Evolutionary conservation across 2,329 filamentous ascomycete species (phyloP).

Genomic region (Pseudocercospora musae): DNA sequence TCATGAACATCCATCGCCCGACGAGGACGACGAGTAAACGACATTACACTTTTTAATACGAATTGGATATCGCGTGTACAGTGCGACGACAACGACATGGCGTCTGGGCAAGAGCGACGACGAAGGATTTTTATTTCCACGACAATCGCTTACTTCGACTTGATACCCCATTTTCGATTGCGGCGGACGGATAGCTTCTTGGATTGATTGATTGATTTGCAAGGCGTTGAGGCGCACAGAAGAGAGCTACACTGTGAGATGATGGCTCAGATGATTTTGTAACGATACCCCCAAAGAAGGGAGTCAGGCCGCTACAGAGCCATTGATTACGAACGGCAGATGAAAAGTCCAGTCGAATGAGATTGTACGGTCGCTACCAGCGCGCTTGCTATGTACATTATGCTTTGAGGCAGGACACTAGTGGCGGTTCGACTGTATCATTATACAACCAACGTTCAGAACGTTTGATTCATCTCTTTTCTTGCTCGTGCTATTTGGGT

Average conservation of each 20-base stretch:
- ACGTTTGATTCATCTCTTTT: background rate
- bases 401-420: background rate
- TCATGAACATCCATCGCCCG: constrained; percentile 46
- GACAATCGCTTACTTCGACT: constrained; percentile 34
- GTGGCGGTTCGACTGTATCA: constrained; percentile 5
- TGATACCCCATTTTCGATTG: constrained; percentile 32
- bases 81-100: background rate
- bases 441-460: background rate
- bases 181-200: constrained; percentile 12
- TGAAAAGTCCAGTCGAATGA: constrained; percentile 5
- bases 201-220: constrained; percentile 15
- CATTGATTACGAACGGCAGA: constrained; percentile 10
- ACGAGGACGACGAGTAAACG: constrained; percentile 40
- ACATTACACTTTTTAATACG: constrained; percentile 1
- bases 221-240: constrained; percentile 20
- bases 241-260: constrained; percentile 2
- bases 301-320: background rate
- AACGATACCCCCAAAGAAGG: constrained; percentile 6
- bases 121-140: constrained; percentile 25
- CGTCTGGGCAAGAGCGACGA: background rate
- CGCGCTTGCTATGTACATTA: constrained; percentile 20
- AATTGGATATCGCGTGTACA: background rate
- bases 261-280: constrained; percentile 10
- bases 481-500: background rate
- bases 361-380: constrained; percentile 19